Evolutionary conservation across 352 stramenopile species (phyloP), one percentile per base, ranked within the genome.

Genomic region (Phytophthora fragariaefolia): DNA sequence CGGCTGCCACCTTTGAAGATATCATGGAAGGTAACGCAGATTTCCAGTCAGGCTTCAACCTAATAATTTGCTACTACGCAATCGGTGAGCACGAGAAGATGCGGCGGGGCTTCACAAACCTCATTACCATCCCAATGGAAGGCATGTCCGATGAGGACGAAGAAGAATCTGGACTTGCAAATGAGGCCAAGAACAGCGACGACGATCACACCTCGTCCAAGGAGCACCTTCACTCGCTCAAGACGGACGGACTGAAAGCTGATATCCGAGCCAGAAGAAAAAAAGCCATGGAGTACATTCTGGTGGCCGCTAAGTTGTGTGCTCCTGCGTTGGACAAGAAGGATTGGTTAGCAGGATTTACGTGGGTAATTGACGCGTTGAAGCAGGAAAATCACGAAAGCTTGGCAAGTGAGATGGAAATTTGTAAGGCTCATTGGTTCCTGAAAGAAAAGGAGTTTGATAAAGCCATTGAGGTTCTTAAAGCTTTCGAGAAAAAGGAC

Each of bases 51-150:
- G 96, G 94, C 2, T 99, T 99, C 72, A 99, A 99, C 67, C 83
- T 99, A 47, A 89, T 99, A 27, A 85, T 99, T 54, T 99, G 97
- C 73, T 98, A 99, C 73, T 98, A 98, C 56, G 96, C 96, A 3
- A 90, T 98, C 47, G 97, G 96, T 24, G 94, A 99, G 73, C 81
- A 95, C 34, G 91, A 98, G 47, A 98, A 95, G 48, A 98, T 98
- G 90, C 92, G 95, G 27, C 83, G 88, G 15, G 85, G 85, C 3
- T 99, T 99, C 73, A 89, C 88, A 7, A 96, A 92, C 59, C 80
- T 98, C 27, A 90, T 98, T 48, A 82, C 79, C 8, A 96, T 98
- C 52, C 88, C 90, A 15, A 96, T 98, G 80, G 89, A 97, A 46
- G 76, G 79, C 4, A 61, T 95, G 58, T 88, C 76, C 5, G 90